These are phyloP conservation scores for Barbatosphaeria neglecta DNA, from an alignment of 495 filamentous ascomycete genomes.

Conservation along the genomic window DNA sequence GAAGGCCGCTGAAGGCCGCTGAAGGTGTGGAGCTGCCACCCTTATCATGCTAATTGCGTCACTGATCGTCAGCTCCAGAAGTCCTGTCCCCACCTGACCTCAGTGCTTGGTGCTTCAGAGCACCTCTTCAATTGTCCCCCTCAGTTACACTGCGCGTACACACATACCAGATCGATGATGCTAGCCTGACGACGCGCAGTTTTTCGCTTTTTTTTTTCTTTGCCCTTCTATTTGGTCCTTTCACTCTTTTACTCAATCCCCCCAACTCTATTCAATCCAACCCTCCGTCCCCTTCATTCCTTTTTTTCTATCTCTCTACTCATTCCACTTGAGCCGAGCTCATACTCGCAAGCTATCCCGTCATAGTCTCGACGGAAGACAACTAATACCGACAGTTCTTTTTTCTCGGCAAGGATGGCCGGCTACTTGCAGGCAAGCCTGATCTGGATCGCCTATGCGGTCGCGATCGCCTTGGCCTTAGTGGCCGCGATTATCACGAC, in stretches of 20 bases:
- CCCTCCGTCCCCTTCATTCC: no score
- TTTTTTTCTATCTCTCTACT: background rate
- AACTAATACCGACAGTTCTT: background rate
- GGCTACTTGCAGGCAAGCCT: slow-evolving; percentile 67
- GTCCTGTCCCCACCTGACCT: no score
- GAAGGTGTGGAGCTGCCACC: background rate
- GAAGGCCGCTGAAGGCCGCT: no score
- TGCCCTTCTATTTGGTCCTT: no score
- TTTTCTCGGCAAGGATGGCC: slow-evolving; percentile 42
- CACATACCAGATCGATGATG: background rate
- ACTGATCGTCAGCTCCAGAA: background rate
- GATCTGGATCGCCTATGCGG: slow-evolving; percentile 85
- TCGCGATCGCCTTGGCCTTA: slow-evolving; percentile 60
- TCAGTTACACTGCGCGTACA: background rate
- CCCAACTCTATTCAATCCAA: no score
- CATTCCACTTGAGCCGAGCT: background rate
- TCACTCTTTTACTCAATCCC: no score
- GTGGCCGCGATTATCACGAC: slow-evolving; percentile 69
- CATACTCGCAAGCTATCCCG: background rate
- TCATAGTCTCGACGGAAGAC: no score
- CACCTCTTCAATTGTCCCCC: no score
- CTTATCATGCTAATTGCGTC: background rate
- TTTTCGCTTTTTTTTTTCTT: no score
- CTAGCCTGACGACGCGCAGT: background rate
- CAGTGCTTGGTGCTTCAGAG: no score